A percentile compares a stretch with the other conserved stretches of the same genome.
phyloP scores from a whole-genome alignment of 345 rosid genomes.

The Moricandia moricandioides region DNA sequence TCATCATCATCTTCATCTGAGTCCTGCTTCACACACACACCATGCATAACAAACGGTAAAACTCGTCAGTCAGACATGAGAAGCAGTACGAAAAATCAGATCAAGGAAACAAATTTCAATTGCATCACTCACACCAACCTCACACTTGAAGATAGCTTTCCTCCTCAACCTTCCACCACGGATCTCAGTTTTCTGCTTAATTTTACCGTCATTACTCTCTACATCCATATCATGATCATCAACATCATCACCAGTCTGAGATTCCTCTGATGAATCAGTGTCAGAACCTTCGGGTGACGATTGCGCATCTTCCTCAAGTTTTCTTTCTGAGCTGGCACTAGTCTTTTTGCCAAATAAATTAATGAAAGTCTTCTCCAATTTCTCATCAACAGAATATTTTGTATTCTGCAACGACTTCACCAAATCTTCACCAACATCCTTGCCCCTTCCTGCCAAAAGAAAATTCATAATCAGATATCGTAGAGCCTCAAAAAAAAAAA shows the following conservation, averaged over 20 bases:
- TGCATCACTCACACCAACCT: slow-evolving; percentile 38
- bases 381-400: slow-evolving; percentile 82
- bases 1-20: slow-evolving; percentile 33
- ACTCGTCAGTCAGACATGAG: not conserved
- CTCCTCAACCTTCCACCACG: slow-evolving; percentile 76
- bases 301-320: slow-evolving; percentile 35
- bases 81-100: slow-evolving; percentile 14
- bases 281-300: slow-evolving; percentile 31
- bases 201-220: slow-evolving; percentile 31
- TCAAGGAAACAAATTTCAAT: slow-evolving; percentile 39
- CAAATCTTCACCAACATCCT: slow-evolving; percentile 77
- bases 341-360: slow-evolving; percentile 55
- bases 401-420: slow-evolving; percentile 83
- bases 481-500: too few species aligned
- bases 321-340: slow-evolving; percentile 36
- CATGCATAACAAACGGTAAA: slow-evolving; percentile 6
- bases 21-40: slow-evolving; percentile 44
- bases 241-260: slow-evolving; percentile 36
- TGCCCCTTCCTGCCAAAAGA: slow-evolving; percentile 56
- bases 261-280: slow-evolving; percentile 40
- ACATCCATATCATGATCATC: slow-evolving; percentile 36
- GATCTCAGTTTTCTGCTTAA: slow-evolving; percentile 56
- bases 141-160: slow-evolving; percentile 64
- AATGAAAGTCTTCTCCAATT: slow-evolving; percentile 74
- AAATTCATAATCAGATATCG: slow-evolving; percentile 10